A percentile compares a stretch with the other conserved stretches of the same genome.
Conservation (phyloP, 2,329 filamentous ascomycete genomes). For the Exophiala phaeomuriformis region DNA sequence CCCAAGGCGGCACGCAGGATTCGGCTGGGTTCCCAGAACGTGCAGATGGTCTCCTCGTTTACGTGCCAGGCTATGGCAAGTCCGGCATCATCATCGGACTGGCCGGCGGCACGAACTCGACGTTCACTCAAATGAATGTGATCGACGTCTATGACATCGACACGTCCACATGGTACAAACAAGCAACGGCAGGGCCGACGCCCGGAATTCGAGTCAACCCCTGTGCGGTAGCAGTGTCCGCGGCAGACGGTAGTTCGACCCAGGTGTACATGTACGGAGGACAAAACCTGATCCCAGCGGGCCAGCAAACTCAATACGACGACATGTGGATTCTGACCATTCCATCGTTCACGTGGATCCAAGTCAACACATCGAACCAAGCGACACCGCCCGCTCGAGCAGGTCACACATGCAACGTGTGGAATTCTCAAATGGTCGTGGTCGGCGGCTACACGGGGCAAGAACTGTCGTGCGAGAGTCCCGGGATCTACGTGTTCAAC, state of each 20-base stretch:
- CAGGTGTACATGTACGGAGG: conserved; percentile 74
- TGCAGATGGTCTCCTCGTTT: conserved; percentile 65
- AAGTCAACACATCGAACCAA: conserved; percentile 49
- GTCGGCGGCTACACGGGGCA: conserved; percentile 63
- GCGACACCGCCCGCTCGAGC: conserved; percentile 52
- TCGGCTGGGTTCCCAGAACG: conserved; percentile 62
- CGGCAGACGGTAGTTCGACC: conserved; percentile 65
- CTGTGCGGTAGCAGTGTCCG: conserved; percentile 66
- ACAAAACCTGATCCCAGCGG: conserved; percentile 61
- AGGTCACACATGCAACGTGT: conserved; percentile 69
- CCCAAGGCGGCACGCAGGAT: conserved; percentile 60
- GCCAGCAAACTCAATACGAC: conserved; percentile 53
- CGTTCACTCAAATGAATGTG: conserved; percentile 63
- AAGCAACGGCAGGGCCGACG: conserved; percentile 55
- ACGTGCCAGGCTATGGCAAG: conserved; percentile 67
- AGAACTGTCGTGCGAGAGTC: conserved; percentile 56
- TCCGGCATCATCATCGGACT: conserved; percentile 71
- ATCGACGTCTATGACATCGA: conserved; percentile 78
- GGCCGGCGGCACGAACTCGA: conserved; percentile 62
- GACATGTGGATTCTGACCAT: conserved; percentile 75
- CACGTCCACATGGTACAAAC: conserved; percentile 63
- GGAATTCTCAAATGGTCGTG: conserved; percentile 73
- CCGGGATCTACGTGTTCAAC: conserved; percentile 71
- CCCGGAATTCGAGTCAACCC: conserved; percentile 56
- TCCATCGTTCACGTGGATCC: conserved; percentile 73